phyloP scores from a whole-genome alignment of 306 rosid genomes.

The Prunus davidiana region DNA sequence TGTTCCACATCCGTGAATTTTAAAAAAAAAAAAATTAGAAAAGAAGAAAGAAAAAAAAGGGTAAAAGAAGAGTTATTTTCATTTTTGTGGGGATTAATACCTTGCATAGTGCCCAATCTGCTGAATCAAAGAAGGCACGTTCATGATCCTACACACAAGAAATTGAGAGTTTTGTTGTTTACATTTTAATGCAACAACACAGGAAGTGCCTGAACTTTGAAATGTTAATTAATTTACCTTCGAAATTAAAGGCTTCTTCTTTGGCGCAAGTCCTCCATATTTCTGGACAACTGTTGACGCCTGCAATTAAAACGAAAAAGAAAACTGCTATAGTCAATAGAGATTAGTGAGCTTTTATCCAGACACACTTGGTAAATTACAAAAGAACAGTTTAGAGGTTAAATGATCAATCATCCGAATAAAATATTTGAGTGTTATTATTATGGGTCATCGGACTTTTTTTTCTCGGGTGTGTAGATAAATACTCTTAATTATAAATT shows the following conservation, averaged over 20 bases:
- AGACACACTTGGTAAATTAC: too few species aligned
- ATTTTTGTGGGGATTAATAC: conserved; percentile 27
- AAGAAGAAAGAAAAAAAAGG: not conserved
- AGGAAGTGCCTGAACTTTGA: not conserved
- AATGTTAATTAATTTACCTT: conserved; percentile 43
- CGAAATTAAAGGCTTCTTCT: conserved; percentile 90
- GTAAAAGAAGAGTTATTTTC: not conserved
- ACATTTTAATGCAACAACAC: not conserved
- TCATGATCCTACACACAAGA: conserved; percentile 52
- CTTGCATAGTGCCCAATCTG: conserved; percentile 98
- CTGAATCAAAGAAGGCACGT: conserved; percentile 95
- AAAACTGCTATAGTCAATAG: not conserved
- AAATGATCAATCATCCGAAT: too few species aligned
- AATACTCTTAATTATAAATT: too few species aligned
- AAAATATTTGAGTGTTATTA: too few species aligned
- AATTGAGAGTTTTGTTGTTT: too few species aligned
- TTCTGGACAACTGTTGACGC: conserved; percentile 43
- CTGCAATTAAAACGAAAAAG: conserved; percentile 24
- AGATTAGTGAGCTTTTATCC: not conserved
- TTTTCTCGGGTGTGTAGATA: too few species aligned
- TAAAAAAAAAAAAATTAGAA: not conserved
- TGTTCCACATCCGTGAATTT: conserved; percentile 22
- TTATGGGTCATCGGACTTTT: too few species aligned
- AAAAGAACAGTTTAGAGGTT: too few species aligned
- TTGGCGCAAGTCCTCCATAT: conserved; percentile 81